Evolutionary conservation across 768 basidiomycete species (phyloP), one percentile per base, ranked within the genome.

Genomic region (Sporobolomyces phaffii): DNA sequence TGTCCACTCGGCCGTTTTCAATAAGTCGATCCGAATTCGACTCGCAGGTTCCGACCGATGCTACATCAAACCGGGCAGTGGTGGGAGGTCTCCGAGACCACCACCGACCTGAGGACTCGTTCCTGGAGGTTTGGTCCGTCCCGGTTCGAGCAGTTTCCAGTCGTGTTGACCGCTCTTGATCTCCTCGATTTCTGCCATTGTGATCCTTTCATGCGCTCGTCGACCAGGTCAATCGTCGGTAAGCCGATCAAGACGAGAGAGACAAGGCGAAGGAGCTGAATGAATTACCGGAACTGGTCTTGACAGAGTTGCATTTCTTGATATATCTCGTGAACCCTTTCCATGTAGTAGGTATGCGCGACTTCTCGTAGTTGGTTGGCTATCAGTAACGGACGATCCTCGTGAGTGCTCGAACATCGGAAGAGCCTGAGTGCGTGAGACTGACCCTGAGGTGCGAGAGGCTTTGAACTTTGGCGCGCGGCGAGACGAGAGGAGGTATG

Each of bases 291-390:
- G 70, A 72, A 72, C 49, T 62, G 60, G 51, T 68, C 65, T 41
- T 61, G 48, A 45, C 63, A 64, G 11, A 31, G 45, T 38, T 72
- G 54, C 70, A 72, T 72, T 3, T 38, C 62, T 13, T 33, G 43
- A 31, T 64, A 51, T 13, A 72, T 38, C 31, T 72, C 65, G 60
- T 53, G 24, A 5, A 72, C 70, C 7, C 70, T 62, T 31, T 68
- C 58, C 54, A 68, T 62, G 63, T 68, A 72, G 56, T 64, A 72
- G 38, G 60, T 62, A 38, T 62, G 65, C 6, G 70, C 70, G 34
- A 72, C 28, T 47, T 62, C 51, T 54, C 60, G 62, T 11, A 72
- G 45, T 15, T 51, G 59, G 11, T 65, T 38, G 10, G 52, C 70
- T 72, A 58, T 24, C 5, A n/a, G n/a, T n/a, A n/a, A n/a, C n/a